Evolutionary conservation across 2,329 filamentous ascomycete species (phyloP).

Genomic region (Xylaria sp.): DNA sequence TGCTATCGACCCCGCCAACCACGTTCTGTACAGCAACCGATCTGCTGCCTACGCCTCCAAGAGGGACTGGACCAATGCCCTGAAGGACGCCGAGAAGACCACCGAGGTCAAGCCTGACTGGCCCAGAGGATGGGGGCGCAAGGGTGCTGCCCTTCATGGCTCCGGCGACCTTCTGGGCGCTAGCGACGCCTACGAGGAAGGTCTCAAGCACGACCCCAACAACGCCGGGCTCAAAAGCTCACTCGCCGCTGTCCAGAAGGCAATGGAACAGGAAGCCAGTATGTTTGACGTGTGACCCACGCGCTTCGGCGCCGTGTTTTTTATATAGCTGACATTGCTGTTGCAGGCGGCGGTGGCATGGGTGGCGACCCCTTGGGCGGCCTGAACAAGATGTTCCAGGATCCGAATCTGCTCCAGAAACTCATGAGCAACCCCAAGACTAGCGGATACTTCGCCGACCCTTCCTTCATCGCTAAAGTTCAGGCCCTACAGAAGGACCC

Average conservation of each 20-base stretch:
- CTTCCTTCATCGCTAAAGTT: slow-evolving; percentile 87
- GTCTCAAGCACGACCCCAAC: slow-evolving; percentile 87
- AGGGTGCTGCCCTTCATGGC: slow-evolving; percentile 89
- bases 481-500: slow-evolving; percentile 82
- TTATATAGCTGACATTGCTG: slow-evolving; percentile 12
- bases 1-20: slow-evolving; percentile 82
- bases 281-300: slow-evolving; percentile 6
- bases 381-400: slow-evolving; percentile 91
- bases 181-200: slow-evolving; percentile 88
- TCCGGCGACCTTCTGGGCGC: slow-evolving; percentile 82
- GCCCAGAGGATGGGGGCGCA: slow-evolving; percentile 94
- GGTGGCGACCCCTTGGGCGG: slow-evolving; percentile 71
- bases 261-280: slow-evolving; percentile 75
- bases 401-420: slow-evolving; percentile 87
- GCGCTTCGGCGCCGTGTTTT: not conserved
- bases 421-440: slow-evolving; percentile 96
- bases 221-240: slow-evolving; percentile 94
- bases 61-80: slow-evolving; percentile 80
- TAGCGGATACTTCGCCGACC: slow-evolving; percentile 74
- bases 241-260: slow-evolving; percentile 80
- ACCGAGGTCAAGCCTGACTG: slow-evolving; percentile 96
- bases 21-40: slow-evolving; percentile 97
- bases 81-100: slow-evolving; percentile 90
- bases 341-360: slow-evolving; percentile 43
- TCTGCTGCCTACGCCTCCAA: slow-evolving; percentile 88